phyloP scores from a whole-genome alignment of 345 rosid species.

The Jatropha curcas region DNA sequence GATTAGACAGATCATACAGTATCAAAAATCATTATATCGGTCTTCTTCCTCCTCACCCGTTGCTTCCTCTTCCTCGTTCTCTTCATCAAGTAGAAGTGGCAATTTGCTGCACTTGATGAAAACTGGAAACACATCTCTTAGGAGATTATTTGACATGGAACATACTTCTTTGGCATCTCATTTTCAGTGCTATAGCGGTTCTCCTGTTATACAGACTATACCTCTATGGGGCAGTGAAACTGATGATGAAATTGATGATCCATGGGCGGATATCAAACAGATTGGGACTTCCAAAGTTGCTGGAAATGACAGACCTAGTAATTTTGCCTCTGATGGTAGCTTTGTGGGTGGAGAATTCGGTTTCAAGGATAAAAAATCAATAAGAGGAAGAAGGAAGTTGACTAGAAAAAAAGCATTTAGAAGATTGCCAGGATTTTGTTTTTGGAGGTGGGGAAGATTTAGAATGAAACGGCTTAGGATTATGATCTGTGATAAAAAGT shows the following conservation, averaged over 20 bases:
- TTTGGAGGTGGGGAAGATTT: constrained; percentile 36
- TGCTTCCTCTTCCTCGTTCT: constrained; percentile 29
- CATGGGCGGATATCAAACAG: constrained; percentile 41
- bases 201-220: constrained; percentile 41
- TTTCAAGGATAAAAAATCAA: constrained; percentile 2
- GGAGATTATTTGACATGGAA: constrained; percentile 57
- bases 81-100: constrained; percentile 27
- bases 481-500: constrained; percentile 42
- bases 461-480: constrained; percentile 45
- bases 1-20: constrained; percentile 42
- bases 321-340: constrained; percentile 34
- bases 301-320: constrained; percentile 10
- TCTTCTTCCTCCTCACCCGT: constrained; percentile 24
- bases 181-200: constrained; percentile 47
- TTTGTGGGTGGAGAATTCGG: constrained; percentile 10
- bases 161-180: constrained; percentile 47
- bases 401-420: constrained; percentile 46
- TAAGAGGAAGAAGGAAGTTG: constrained; percentile 22
- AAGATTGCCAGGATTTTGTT: constrained; percentile 45
- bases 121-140: constrained; percentile 42
- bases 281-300: not conserved
- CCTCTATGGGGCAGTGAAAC: constrained; percentile 49
- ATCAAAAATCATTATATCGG: constrained; percentile 46
- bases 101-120: constrained; percentile 47
- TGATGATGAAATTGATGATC: constrained; percentile 34